Percentiles rank a stretch among this genome's conserved stretches.
These are phyloP conservation scores for Dittrichia graveolens DNA, from an alignment of 129 eudicot species.

Conservation along the genomic window DNA sequence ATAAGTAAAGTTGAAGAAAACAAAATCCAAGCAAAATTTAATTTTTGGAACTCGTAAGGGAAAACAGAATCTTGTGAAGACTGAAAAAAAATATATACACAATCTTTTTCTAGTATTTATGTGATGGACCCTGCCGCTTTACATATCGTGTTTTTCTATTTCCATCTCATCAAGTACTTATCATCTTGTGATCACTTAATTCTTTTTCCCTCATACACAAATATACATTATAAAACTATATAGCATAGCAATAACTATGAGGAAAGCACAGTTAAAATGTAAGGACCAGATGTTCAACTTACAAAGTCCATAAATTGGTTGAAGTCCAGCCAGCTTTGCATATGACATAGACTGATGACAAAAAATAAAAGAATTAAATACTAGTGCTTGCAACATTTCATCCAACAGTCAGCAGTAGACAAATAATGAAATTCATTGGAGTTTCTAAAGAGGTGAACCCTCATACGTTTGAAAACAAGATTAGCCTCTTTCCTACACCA, in stretches of 20 bases:
- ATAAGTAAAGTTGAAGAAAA: no score
- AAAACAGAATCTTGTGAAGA: no score
- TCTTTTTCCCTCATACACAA: not conserved
- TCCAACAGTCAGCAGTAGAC: conserved; percentile 8
- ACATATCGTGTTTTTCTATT: no score
- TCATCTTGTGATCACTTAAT: conserved; percentile 26
- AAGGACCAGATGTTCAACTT: conserved; percentile 44
- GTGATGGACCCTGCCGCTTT: no score
- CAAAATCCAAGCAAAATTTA: no score
- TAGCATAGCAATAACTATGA: not conserved
- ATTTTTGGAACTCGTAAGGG: no score
- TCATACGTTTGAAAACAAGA: no score
- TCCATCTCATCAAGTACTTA: no score
- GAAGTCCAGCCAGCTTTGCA: conserved; percentile 97
- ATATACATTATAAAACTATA: conserved; percentile 10
- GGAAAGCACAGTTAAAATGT: not conserved
- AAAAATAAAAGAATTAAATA: conserved; percentile 10
- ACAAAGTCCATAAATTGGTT: conserved; percentile 96
- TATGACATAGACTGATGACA: conserved; percentile 87
- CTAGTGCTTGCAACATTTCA: conserved; percentile 17
- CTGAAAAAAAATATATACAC: no score
- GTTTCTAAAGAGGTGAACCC: not conserved
- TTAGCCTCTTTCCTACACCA: no score
- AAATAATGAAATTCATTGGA: conserved; percentile 11
- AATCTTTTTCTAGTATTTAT: no score